These are phyloP conservation scores for Stereocaulon alpinum DNA, from an alignment of 495 filamentous ascomycete genomes.

Conservation along the genomic window DNA sequence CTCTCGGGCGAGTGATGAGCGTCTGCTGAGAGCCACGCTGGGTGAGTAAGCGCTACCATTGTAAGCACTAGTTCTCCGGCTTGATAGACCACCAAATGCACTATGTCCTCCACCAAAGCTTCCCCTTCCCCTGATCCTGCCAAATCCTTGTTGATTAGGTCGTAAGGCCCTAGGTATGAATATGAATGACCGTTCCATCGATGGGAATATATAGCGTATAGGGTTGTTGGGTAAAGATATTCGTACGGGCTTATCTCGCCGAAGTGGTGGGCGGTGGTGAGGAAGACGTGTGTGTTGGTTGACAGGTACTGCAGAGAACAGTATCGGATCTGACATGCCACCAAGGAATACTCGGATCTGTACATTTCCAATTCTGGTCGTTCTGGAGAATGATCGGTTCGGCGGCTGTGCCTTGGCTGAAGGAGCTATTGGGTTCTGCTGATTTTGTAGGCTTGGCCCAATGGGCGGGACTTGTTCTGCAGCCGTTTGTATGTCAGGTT, in stretches of 20 bases:
- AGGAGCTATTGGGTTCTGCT: slow-evolving; percentile 32
- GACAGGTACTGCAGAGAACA: slow-evolving; percentile 61
- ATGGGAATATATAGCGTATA: slow-evolving; percentile 83
- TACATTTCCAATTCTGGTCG: slow-evolving; percentile 61
- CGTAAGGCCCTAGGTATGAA: slow-evolving; percentile 92
- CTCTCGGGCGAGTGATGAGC: slow-evolving; percentile 76
- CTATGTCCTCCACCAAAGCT: slow-evolving; percentile 46
- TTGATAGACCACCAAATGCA: slow-evolving; percentile 55
- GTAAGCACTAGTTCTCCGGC: slow-evolving; percentile 72
- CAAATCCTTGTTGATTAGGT: slow-evolving; percentile 77
- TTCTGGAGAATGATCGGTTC: slow-evolving; percentile 60
- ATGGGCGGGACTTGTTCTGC: slow-evolving; percentile 14
- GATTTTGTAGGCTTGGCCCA: slow-evolving; percentile 12
- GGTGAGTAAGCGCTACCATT: slow-evolving; percentile 74
- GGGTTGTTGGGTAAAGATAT: slow-evolving; percentile 74
- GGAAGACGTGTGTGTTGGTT: slow-evolving; percentile 87
- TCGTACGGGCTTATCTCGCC: slow-evolving; percentile 92
- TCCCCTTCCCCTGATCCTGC: slow-evolving; percentile 56
- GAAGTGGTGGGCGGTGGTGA: slow-evolving; percentile 86
- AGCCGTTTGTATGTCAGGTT: slow-evolving; percentile 34
- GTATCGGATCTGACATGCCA: slow-evolving; percentile 59
- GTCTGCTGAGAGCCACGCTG: slow-evolving; percentile 83
- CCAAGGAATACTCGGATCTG: slow-evolving; percentile 72
- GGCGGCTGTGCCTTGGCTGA: slow-evolving; percentile 41
- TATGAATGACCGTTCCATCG: slow-evolving; percentile 84